These are phyloP conservation scores for Ziziphus jujuba DNA, from an alignment of 306 rosid genomes.

Conservation along the genomic window DNA sequence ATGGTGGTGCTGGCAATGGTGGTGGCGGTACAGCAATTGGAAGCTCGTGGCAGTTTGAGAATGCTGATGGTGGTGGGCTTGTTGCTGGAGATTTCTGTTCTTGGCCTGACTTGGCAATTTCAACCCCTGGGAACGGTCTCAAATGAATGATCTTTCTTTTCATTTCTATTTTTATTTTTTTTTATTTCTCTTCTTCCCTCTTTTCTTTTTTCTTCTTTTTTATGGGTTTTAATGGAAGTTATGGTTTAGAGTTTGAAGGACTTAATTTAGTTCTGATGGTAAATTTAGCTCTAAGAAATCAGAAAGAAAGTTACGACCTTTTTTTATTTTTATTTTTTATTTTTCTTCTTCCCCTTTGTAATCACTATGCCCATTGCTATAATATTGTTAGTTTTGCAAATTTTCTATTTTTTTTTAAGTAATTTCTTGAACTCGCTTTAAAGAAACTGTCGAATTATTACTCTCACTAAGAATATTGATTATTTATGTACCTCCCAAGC, in stretches of 20 bases:
- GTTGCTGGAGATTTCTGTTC: conserved; percentile 62
- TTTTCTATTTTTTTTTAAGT: too few relatives aligned
- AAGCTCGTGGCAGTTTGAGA: conserved; percentile 75
- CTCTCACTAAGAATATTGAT: too few relatives aligned
- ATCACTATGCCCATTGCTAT: background rate
- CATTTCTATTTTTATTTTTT: background rate
- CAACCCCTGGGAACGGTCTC: conserved; percentile 79
- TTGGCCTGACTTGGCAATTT: conserved; percentile 90
- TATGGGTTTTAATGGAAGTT: conserved; percentile 18
- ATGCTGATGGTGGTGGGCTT: conserved; percentile 51
- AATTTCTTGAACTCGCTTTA: too few relatives aligned
- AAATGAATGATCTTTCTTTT: conserved; percentile 48
- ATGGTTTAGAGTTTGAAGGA: conserved; percentile 24
- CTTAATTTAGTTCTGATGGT: conserved; percentile 24
- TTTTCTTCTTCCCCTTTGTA: background rate
- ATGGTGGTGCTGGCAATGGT: conserved; percentile 31
- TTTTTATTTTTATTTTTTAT: conserved; percentile 8
- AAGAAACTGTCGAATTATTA: too few relatives aligned
- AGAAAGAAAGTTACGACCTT: conserved; percentile 26
- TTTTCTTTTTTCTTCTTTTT: background rate
- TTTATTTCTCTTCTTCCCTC: background rate
- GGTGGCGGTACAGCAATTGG: conserved; percentile 38
- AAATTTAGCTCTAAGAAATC: conserved; percentile 25
- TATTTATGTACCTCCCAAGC: too few relatives aligned
- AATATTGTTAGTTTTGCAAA: too few relatives aligned